Evolutionary conservation across 2,329 filamentous ascomycete species (phyloP).

Genomic region (Venturia asperata): DNA sequence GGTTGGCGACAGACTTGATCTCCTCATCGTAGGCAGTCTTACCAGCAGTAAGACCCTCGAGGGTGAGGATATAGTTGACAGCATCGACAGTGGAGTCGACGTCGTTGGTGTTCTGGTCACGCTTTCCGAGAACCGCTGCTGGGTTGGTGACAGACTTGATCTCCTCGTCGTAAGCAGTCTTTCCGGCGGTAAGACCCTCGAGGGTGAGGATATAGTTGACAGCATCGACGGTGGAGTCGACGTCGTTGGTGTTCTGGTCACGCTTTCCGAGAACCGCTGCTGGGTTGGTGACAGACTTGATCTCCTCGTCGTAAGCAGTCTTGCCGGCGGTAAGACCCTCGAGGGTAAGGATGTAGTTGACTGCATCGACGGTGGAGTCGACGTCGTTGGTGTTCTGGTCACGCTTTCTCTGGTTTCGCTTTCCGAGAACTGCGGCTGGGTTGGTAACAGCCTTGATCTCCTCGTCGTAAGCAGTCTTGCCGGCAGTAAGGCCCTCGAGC

Average conservation of each 20-base stretch:
- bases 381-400: neutral
- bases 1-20: neutral
- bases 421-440: neutral
- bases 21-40: neutral
- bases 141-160: neutral
- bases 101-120: neutral
- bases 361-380: neutral
- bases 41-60: neutral
- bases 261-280: neutral
- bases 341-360: slow-evolving; percentile 1
- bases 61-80: neutral
- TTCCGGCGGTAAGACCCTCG: neutral
- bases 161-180: neutral
- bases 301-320: neutral
- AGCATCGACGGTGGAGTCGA: neutral
- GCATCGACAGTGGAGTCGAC: neutral
- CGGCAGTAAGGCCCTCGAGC: neutral
- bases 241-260: neutral
- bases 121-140: neutral
- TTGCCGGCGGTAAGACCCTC: neutral
- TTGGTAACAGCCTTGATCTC: neutral
- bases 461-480: neutral
- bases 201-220: slow-evolving; percentile 1
- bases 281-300: neutral
- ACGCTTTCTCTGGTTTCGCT: neutral